Base-by-base conservation (phyloP, 2,329 filamentous ascomycete species). In the Neonectria ditissima region DNA sequence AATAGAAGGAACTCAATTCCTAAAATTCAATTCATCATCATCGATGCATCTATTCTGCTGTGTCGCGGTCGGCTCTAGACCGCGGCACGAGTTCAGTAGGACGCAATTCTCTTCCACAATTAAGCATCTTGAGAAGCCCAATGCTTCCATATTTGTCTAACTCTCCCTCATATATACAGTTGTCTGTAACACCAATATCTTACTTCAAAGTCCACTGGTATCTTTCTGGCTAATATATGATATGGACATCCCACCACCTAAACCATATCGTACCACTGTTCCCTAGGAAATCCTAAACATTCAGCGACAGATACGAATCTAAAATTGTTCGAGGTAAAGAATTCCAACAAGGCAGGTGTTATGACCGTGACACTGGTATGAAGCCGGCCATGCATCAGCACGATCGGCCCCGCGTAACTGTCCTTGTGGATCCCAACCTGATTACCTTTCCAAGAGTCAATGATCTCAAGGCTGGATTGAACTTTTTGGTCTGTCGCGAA, bases 351-450 rank as follows among this genome's bases (percentile, higher is more conserved):
- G 37, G 34, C 24, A 37, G 51, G 51, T 34, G 51, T 54, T 28
- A 54, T 39, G 51, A 54, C 51, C 51, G 51, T 41, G 51, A 54
- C 43, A 14, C 51, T 54, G 51, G 34, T 54, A 30, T 54, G 51
- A 54, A 54, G 37, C 51, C 51, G 51, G 13, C 34, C 51, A 54
- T 54, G 51, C 51, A 54, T 54, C 51, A 54, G 26, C 22, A 54
- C 51, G 43, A 54, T 41, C 51, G 51, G 51, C 3, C 51, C 51
- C 37, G 34, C 24, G 22, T 54, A 54, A 54, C 51, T 30, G 43
- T 54, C 51, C 9, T 43, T 43, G 16, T 43, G 2, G 34, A 54
- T 54, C 37, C 34, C 51, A 30, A 43, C 51, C 37, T 54, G 37
- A 41, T 18, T 30, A 18, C 24, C 37, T 41, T 54, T 54, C 51